phyloP scores from a whole-genome alignment of 106 monocot genomes.

The Acorus gramineus region DNA sequence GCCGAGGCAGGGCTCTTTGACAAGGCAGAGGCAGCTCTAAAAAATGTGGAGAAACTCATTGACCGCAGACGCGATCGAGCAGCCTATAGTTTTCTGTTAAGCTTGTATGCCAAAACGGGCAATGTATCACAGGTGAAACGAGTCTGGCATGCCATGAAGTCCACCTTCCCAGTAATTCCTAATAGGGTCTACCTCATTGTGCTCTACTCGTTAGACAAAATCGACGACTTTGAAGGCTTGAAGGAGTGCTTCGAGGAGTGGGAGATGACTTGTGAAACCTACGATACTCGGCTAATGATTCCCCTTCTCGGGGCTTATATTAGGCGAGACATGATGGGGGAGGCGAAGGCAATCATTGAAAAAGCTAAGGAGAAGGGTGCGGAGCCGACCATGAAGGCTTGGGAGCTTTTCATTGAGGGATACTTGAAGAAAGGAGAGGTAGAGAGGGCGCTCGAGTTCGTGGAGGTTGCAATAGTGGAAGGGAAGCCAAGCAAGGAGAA shows the following conservation, averaged over 20 bases:
- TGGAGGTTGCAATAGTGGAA: constrained; percentile 1
- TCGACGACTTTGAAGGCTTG: constrained; percentile 23
- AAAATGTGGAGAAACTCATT: too few species aligned
- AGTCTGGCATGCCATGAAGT: too few species aligned
- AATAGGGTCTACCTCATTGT: constrained; percentile 19
- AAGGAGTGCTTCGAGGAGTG: constrained; percentile 34
- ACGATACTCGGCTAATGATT: constrained; percentile 29
- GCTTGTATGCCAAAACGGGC: too few species aligned
- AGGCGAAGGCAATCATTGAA: constrained; percentile 18
- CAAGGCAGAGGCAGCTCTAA: too few species aligned
- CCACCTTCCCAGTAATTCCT: too few species aligned
- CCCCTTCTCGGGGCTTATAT: constrained; percentile 19
- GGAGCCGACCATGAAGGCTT: constrained; percentile 9
- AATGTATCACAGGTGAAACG: too few species aligned
- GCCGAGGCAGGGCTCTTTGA: too few species aligned
- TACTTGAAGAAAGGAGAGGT: constrained; percentile 19
- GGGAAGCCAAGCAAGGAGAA: constrained; percentile 24
- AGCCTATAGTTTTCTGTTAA: too few species aligned
- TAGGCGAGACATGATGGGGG: constrained; percentile 12
- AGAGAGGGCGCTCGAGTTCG: constrained; percentile 11
- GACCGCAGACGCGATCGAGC: too few species aligned
- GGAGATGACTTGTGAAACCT: constrained; percentile 15
- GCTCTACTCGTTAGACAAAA: constrained; percentile 44
- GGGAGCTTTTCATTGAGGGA: constrained; percentile 23
- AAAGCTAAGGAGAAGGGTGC: constrained; percentile 13